These are phyloP conservation scores for Anaeramoeba flamelloides DNA, from an alignment of 78 protist genomes.

Conservation along the genomic window DNA sequence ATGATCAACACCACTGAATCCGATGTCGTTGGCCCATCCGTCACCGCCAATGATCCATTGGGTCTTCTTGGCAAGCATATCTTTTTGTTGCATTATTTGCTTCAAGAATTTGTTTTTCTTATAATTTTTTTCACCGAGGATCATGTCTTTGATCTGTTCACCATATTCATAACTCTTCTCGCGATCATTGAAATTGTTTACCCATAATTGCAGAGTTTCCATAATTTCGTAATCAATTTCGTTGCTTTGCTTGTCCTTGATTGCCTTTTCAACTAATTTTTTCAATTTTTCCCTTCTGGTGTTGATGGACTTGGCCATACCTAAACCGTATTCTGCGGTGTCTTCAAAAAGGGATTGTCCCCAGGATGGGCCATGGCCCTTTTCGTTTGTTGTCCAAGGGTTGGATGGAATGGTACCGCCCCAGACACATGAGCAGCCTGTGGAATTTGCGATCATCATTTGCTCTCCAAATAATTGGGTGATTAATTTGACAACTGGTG, in stretches of 20 bases:
- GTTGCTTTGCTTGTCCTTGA: background rate
- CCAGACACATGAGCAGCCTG: conserved; percentile 56
- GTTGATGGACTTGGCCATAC: conserved; percentile 23
- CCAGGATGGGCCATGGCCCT: conserved; percentile 63
- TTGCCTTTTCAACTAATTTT: background rate
- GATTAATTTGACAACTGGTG: background rate
- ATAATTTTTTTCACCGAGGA: background rate
- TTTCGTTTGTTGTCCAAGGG: conserved; percentile 34
- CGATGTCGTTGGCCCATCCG: conserved; percentile 23
- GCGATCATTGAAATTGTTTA: background rate
- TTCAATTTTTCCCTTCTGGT: conserved; percentile 6
- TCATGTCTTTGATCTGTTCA: background rate
- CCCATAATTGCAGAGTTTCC: background rate
- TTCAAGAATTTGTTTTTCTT: background rate
- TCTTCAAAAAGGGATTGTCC: conserved; percentile 52
- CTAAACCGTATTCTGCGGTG: conserved; percentile 48
- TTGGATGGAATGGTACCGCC: conserved; percentile 22
- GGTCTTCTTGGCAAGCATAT: background rate
- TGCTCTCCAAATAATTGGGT: conserved; percentile 38
- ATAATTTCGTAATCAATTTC: background rate
- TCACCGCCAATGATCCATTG: conserved; percentile 9
- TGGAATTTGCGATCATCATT: conserved; percentile 48
- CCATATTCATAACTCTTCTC: background rate
- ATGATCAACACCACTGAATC: conserved; percentile 40
- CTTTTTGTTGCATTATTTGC: background rate